These are phyloP conservation scores for Botrytis porri DNA, from an alignment of 2,329 filamentous ascomycete genomes.

Conservation along the genomic window DNA sequence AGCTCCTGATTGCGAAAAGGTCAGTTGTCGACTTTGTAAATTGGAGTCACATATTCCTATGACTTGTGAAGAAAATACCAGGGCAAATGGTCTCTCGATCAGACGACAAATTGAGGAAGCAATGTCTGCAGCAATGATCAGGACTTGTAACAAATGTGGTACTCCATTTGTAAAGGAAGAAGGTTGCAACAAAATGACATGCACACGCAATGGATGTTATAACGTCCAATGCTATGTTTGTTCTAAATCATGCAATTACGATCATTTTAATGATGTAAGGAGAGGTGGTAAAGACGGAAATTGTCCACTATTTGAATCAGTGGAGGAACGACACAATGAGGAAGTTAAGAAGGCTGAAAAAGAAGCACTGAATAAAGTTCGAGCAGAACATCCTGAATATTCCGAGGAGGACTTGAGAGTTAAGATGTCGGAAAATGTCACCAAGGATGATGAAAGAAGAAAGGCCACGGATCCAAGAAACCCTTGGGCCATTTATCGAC, in stretches of 20 bases:
- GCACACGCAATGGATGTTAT: conserved; percentile 51
- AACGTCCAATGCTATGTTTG: conserved; percentile 69
- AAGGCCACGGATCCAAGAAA: conserved; percentile 22
- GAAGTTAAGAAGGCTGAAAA: conserved; percentile 63
- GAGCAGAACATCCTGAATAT: conserved; percentile 59
- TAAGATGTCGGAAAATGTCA: conserved; percentile 53
- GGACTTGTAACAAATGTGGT: conserved; percentile 66
- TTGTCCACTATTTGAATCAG: conserved; percentile 66
- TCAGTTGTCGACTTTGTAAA: conserved; percentile 68
- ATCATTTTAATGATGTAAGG: conserved; percentile 62
- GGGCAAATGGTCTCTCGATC: conserved; percentile 56
- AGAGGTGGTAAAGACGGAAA: conserved; percentile 50
- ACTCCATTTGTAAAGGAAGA: conserved; percentile 69
- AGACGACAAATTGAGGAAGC: conserved; percentile 76
- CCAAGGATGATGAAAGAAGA: conserved; percentile 42
- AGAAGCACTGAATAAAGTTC: conserved; percentile 52
- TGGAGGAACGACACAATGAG: conserved; percentile 56
- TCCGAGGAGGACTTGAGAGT: conserved; percentile 56
- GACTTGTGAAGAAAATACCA: conserved; percentile 64
- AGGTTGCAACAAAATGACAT: conserved; percentile 84
- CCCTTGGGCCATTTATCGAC: not conserved
- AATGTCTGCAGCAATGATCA: conserved; percentile 75
- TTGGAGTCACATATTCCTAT: conserved; percentile 68
- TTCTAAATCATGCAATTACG: conserved; percentile 61
- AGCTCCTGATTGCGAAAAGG: conserved; percentile 59